phyloP scores from a whole-genome alignment of 768 basidiomycete species.

The Kondoa malvinella region DNA sequence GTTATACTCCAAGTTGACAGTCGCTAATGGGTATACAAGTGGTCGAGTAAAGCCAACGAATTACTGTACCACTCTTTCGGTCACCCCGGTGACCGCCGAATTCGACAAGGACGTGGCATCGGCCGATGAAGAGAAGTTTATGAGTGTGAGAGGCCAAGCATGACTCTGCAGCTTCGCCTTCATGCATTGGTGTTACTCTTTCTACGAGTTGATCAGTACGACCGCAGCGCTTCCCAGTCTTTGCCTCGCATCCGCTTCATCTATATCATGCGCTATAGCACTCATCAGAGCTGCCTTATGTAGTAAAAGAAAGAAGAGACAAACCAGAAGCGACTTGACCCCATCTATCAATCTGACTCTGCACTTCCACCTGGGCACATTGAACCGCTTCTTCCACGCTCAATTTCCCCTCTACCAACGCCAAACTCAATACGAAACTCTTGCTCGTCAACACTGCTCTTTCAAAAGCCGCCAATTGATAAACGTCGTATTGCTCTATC shows the following conservation, averaged over 20 bases:
- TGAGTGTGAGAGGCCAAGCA: no score
- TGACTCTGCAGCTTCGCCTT: neutral
- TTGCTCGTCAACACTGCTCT: constrained; percentile 75
- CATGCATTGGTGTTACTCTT: neutral
- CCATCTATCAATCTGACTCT: constrained; percentile 90
- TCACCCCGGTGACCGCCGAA: no score
- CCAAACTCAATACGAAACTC: constrained; percentile 73
- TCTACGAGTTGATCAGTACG: neutral
- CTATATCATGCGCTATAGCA: constrained; percentile 78
- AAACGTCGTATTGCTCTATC: constrained; percentile 51
- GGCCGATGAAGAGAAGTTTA: no score
- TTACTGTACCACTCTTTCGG: no score
- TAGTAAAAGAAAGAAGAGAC: constrained; percentile 29
- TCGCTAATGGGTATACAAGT: no score
- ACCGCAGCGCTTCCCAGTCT: constrained; percentile 52
- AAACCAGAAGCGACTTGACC: constrained; percentile 99
- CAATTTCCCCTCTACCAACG: constrained; percentile 57
- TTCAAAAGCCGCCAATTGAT: constrained; percentile 92
- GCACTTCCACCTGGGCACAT: constrained; percentile 78
- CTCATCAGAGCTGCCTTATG: neutral
- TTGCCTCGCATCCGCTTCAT: constrained; percentile 78
- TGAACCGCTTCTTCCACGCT: constrained; percentile 67
- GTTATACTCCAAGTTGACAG: no score
- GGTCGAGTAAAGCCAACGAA: no score
- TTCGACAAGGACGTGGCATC: no score